Percentiles rank a stretch among this genome's conserved stretches.
These are phyloP conservation scores for Heracleum sosnowskyi DNA, from an alignment of 129 eudicot genomes.

Conservation along the genomic window DNA sequence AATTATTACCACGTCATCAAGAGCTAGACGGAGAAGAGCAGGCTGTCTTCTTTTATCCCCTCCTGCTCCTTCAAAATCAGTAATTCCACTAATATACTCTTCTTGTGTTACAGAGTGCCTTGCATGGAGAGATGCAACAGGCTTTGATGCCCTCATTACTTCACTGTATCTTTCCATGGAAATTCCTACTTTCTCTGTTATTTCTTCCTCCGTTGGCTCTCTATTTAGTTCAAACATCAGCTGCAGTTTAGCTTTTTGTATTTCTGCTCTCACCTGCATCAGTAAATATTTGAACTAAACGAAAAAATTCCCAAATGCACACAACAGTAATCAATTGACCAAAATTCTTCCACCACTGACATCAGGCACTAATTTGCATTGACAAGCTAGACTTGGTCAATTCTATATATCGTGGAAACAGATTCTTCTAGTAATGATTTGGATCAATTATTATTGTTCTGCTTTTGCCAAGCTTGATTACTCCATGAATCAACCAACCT, in stretches of 20 bases:
- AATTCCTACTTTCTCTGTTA: constrained; percentile 57
- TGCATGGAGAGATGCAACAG: constrained; percentile 66
- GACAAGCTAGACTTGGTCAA: neutral
- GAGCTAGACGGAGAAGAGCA: constrained; percentile 95
- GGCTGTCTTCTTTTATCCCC: constrained; percentile 68
- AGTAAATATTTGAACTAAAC: constrained; percentile 6
- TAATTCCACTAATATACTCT: constrained; percentile 65
- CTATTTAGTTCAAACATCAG: constrained; percentile 63
- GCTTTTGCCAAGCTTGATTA: neutral
- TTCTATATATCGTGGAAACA: neutral
- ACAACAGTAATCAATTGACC: neutral
- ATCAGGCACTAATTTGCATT: neutral
- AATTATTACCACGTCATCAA: constrained; percentile 88
- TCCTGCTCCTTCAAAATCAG: constrained; percentile 58
- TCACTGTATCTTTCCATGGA: constrained; percentile 73
- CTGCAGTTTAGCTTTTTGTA: constrained; percentile 67
- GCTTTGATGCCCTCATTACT: constrained; percentile 56
- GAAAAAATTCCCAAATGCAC: neutral
- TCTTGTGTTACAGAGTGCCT: constrained; percentile 69
- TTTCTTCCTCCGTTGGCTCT: constrained; percentile 74
- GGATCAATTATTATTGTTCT: neutral
- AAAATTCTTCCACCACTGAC: neutral
- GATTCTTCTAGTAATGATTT: neutral
- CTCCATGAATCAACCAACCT: neutral
- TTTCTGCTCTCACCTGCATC: constrained; percentile 72